These are phyloP conservation scores for Peronospora destructor DNA, from an alignment of 352 stramenopile species.

Conservation along the genomic window DNA sequence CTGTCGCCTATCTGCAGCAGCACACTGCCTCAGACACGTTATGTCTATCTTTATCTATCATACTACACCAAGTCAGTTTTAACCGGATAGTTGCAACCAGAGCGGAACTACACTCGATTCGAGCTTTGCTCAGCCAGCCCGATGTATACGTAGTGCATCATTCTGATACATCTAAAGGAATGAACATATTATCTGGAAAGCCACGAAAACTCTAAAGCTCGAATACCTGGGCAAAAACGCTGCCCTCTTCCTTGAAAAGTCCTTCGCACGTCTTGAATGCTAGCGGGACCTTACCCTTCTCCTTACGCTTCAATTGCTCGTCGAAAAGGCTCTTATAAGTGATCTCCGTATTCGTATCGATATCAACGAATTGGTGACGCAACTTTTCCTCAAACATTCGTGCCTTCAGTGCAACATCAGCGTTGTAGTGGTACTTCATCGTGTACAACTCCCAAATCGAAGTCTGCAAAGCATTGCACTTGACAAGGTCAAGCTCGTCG, in stretches of 20 bases:
- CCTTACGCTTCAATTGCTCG: constrained; percentile 77
- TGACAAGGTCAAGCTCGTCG: constrained; percentile 58
- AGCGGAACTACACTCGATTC: not conserved
- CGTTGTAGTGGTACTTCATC: constrained; percentile 93
- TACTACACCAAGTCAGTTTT: not conserved
- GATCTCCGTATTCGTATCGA: constrained; percentile 66
- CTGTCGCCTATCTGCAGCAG: constrained; percentile 1
- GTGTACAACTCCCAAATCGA: constrained; percentile 94
- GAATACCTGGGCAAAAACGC: constrained; percentile 66
- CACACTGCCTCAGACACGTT: constrained; percentile 5
- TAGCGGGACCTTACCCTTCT: constrained; percentile 67
- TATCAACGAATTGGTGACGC: constrained; percentile 65
- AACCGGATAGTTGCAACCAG: not conserved
- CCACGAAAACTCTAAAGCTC: constrained; percentile 40
- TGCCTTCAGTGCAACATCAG: constrained; percentile 86
- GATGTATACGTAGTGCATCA: not conserved
- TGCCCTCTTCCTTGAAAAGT: constrained; percentile 51
- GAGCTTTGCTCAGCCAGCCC: not conserved
- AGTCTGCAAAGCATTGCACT: constrained; percentile 85
- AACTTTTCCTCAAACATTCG: constrained; percentile 88
- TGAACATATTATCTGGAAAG: constrained; percentile 34
- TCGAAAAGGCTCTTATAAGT: constrained; percentile 80
- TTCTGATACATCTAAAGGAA: constrained; percentile 13
- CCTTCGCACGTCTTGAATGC: constrained; percentile 53
- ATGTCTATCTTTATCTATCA: constrained; percentile 7